Percentiles rank a stretch among this genome's conserved stretches.
Evolutionary conservation across 2,329 filamentous ascomycete species (phyloP).

Genomic region (Colletotrichum higginsianum): DNA sequence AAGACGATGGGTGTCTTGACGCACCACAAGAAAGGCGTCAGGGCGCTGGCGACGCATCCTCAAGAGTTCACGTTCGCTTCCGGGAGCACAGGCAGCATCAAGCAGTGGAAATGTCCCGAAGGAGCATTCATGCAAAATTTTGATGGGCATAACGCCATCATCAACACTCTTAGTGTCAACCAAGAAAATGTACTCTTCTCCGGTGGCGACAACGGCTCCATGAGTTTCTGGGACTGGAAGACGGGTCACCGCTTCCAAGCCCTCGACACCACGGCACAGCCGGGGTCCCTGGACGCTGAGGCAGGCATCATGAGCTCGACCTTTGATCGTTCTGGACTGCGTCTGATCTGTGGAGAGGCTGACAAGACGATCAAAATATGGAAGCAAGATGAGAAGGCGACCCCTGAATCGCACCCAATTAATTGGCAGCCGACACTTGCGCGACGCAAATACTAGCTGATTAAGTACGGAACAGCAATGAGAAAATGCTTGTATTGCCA

Average conservation of each 20-base stretch:
- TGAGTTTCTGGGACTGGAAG: constrained; percentile 99
- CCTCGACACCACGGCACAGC: constrained; percentile 92
- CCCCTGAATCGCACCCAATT: constrained; percentile 90
- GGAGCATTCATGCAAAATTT: constrained; percentile 99
- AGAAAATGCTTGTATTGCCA: neutral
- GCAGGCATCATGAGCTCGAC: constrained; percentile 95
- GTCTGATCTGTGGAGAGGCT: constrained; percentile 93
- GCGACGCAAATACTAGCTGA: constrained; percentile 75
- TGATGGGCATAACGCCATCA: constrained; percentile 94
- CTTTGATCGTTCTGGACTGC: constrained; percentile 89
- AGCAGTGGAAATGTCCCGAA: constrained; percentile 99
- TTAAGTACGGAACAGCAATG: neutral
- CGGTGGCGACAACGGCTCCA: constrained; percentile 93
- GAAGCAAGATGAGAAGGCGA: constrained; percentile 93
- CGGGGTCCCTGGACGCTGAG: constrained; percentile 93
- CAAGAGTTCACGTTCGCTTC: constrained; percentile 96
- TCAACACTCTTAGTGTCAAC: constrained; percentile 94
- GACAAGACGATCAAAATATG: constrained; percentile 99
- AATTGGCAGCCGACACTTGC: constrained; percentile 91
- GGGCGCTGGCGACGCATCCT: constrained; percentile 87
- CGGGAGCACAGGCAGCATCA: constrained; percentile 93
- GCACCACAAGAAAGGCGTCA: constrained; percentile 98
- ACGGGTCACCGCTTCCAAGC: constrained; percentile 92
- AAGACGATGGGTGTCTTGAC: constrained; percentile 97
- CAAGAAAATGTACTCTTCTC: constrained; percentile 96